A percentile compares a stretch with the other conserved stretches of the same genome.
These are phyloP conservation scores for Ogataea nakhonphanomensis DNA, from an alignment of 805 yeast genomes.

Conservation along the genomic window DNA sequence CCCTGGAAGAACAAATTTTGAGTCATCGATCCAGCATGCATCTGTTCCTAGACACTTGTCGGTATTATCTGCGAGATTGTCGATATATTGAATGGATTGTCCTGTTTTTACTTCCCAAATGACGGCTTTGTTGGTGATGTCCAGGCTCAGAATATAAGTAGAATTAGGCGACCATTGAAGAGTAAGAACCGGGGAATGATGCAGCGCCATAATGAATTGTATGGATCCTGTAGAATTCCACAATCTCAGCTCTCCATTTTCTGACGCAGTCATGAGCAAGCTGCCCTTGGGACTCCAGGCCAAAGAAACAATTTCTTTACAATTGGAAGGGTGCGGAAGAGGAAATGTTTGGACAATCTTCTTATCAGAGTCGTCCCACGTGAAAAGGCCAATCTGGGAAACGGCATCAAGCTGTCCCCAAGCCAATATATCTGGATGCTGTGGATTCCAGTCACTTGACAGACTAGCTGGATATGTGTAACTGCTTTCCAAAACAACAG, in stretches of 20 bases:
- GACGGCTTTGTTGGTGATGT: constrained; percentile 48
- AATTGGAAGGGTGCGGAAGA: constrained; percentile 23
- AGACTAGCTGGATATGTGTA: constrained; percentile 42
- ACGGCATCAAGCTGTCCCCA: constrained; percentile 43
- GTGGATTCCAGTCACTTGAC: constrained; percentile 57
- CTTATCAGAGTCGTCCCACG: constrained; percentile 14
- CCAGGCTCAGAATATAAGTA: constrained; percentile 55
- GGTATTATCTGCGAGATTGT: constrained; percentile 17
- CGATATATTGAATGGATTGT: constrained; percentile 44
- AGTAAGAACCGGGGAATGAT: constrained; percentile 50
- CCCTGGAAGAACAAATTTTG: constrained; percentile 71
- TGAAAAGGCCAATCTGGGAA: constrained; percentile 27
- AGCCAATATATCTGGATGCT: constrained; percentile 42
- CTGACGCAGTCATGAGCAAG: constrained; percentile 58
- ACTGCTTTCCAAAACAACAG: constrained; percentile 38
- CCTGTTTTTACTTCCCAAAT: constrained; percentile 68
- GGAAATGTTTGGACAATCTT: constrained; percentile 11
- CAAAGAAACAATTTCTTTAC: constrained; percentile 33
- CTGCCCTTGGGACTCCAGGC: constrained; percentile 69
- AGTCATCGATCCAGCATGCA: constrained; percentile 70
- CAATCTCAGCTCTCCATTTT: constrained; percentile 70
- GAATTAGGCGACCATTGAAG: constrained; percentile 61
- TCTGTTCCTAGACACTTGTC: constrained; percentile 42
- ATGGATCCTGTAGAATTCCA: constrained; percentile 75
- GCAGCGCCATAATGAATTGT: constrained; percentile 50